These are phyloP conservation scores for Fusarium coffeatum DNA, from an alignment of 2,329 filamentous ascomycete genomes.

Conservation along the genomic window DNA sequence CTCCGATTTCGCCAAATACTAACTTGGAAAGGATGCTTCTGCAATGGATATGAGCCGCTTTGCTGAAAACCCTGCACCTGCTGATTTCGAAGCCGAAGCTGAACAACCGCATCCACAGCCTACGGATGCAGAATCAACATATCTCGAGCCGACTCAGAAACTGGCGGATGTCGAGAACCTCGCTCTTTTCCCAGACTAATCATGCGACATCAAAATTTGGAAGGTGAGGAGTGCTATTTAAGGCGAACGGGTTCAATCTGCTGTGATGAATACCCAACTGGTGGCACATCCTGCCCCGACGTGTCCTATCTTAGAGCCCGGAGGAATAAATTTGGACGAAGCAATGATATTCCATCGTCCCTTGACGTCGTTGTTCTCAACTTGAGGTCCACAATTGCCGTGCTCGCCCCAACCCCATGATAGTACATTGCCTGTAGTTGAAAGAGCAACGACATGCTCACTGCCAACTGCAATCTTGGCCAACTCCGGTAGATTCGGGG, in stretches of 20 bases:
- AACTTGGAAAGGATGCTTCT: constrained; percentile 57
- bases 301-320: constrained; percentile 63
- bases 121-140: constrained; percentile 48
- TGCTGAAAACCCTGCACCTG: constrained; percentile 40
- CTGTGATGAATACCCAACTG: constrained; percentile 72
- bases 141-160: constrained; percentile 77
- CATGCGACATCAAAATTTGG: not conserved
- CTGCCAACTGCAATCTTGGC: constrained; percentile 82
- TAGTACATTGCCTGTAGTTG: constrained; percentile 73
- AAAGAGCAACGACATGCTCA: constrained; percentile 85
- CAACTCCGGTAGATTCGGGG: constrained; percentile 68
- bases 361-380: constrained; percentile 73
- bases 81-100: constrained; percentile 23
- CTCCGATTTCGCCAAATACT: constrained; percentile 35
- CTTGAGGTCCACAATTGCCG: constrained; percentile 87
- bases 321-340: constrained; percentile 65
- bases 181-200: constrained; percentile 57
- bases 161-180: constrained; percentile 72
- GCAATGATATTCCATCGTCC: constrained; percentile 76
- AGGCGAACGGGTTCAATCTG: constrained; percentile 37
- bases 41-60: constrained; percentile 58
- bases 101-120: constrained; percentile 33
- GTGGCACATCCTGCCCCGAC: constrained; percentile 92
- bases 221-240: constrained; percentile 1
- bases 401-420: constrained; percentile 98